Percentiles rank a stretch among this genome's conserved stretches.
These are phyloP conservation scores for Diplodia scrobiculata DNA, from an alignment of 2,329 filamentous ascomycete species.

Conservation along the genomic window DNA sequence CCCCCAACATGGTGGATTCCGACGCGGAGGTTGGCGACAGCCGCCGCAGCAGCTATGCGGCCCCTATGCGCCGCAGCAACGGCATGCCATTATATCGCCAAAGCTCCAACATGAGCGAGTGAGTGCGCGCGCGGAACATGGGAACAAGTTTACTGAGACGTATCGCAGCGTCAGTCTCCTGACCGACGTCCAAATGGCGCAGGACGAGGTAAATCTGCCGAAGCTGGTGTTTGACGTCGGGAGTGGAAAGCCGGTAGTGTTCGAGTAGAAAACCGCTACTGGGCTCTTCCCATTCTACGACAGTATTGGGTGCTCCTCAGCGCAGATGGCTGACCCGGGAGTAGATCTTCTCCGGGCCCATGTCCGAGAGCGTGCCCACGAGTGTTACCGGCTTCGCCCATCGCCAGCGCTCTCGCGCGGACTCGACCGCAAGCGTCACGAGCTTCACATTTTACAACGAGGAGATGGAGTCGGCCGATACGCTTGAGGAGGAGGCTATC, in stretches of 20 bases:
- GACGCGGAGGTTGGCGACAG: conserved; percentile 31
- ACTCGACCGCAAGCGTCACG: conserved; percentile 82
- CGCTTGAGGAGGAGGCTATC: conserved; percentile 41
- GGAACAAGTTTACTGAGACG: conserved; percentile 9
- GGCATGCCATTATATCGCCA: conserved; percentile 60
- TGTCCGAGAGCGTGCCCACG: conserved; percentile 93
- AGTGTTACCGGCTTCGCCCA: conserved; percentile 91
- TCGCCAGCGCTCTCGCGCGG: conserved; percentile 69
- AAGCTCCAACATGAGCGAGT: conserved; percentile 69
- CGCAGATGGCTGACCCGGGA: conserved; percentile 30
- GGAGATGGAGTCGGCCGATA: conserved; percentile 60
- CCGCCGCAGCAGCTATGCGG: conserved; percentile 37
- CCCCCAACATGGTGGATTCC: conserved; percentile 29
- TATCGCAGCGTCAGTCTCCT: conserved; percentile 68
- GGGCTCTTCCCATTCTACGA: not conserved
- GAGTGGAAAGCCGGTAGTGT: not conserved
- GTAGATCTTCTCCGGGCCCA: conserved; percentile 81
- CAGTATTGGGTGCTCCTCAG: not conserved
- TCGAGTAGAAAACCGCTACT: not conserved
- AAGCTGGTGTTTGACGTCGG: conserved; percentile 7
- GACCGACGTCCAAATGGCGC: conserved; percentile 97
- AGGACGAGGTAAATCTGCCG: conserved; percentile 70
- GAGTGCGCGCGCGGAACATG: conserved; percentile 34
- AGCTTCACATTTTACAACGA: conserved; percentile 87
- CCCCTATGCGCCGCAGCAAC: conserved; percentile 35